Evolutionary conservation across 257 asterid species (phyloP), one percentile per base, ranked within the genome.

Genomic region (Gynochthodes officinalis): DNA sequence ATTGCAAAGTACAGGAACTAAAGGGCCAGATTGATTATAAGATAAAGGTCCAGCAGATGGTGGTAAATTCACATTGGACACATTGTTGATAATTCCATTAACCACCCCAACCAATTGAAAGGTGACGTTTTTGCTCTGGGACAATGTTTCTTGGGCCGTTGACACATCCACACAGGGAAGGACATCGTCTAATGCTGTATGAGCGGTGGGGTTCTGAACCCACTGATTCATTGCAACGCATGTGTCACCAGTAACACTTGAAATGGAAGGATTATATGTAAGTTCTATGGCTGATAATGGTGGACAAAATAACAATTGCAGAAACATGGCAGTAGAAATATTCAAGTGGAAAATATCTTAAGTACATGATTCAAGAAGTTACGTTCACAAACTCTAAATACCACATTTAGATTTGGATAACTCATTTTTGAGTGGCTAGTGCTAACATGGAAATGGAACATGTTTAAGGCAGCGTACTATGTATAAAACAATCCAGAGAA

Each of bases 1-100:
- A 82, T 84, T 92, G 84, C 99, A 95, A 67, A 92, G 92, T 63
- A 82, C 82, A 79, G 99, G 99, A 70, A 95, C 98, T 85, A 74
- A 74, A 0, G 99, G 99, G 19, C 99, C 99, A 10, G 99, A 92
- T 69, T 95, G 99, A 59, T 95, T 95, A 92, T 89, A 95, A 65
- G 21, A 82, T 3, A 81, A 18, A n/a, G 85, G 86, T 30, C 76
- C 75, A n/a, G 73, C 71, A 19, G 66, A 60, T 6, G 82, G 82
- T n/a, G 96, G 86, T 6, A 75, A 72, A 74, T 90, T 73, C n/a
- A 33, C 57, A 33, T 95, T 95, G 52, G 98, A 78, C 7, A 92
- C 73, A 64, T 89, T 90, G 18, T 80, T 60, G 69, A 95, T 87
- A 69, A 90, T 82, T 53, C 81, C 76, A 28, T 95, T 89, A 57